These are phyloP conservation scores for Dalbergia cultrata DNA, from an alignment of 306 rosid genomes.

Conservation along the genomic window DNA sequence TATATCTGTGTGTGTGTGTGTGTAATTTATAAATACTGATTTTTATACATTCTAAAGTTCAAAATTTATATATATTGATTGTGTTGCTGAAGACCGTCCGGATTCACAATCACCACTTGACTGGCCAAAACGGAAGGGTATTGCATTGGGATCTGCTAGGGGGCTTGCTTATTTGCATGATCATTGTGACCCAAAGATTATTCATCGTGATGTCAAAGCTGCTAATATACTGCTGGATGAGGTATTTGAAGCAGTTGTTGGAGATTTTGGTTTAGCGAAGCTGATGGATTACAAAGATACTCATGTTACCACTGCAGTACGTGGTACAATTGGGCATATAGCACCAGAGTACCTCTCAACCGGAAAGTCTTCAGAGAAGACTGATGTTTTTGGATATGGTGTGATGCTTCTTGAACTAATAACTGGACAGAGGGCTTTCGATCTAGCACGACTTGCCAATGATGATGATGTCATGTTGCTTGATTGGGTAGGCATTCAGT, in stretches of 20 bases:
- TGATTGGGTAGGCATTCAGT: slow-evolving; percentile 40
- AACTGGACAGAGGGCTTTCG: slow-evolving; percentile 31
- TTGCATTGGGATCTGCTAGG: slow-evolving; percentile 39
- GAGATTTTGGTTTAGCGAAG: slow-evolving; percentile 45
- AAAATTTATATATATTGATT: background rate
- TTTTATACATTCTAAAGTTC: too few species aligned
- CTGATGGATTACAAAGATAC: slow-evolving; percentile 35
- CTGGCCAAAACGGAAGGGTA: slow-evolving; percentile 25
- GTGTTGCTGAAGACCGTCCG: slow-evolving; percentile 18
- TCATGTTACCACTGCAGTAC: slow-evolving; percentile 39
- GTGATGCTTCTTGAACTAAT: slow-evolving; percentile 47
- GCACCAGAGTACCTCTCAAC: slow-evolving; percentile 44
- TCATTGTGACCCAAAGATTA: slow-evolving; percentile 26
- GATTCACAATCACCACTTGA: slow-evolving; percentile 12
- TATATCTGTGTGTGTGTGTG: too few species aligned
- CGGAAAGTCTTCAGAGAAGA: slow-evolving; percentile 38
- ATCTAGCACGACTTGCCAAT: slow-evolving; percentile 30
- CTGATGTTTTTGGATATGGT: slow-evolving; percentile 42
- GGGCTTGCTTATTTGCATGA: slow-evolving; percentile 49
- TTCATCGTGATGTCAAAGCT: slow-evolving; percentile 44
- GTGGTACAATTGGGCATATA: slow-evolving; percentile 41
- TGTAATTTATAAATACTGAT: too few species aligned
- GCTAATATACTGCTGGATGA: slow-evolving; percentile 43
- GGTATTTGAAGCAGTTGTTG: slow-evolving; percentile 42
- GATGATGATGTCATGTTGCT: slow-evolving; percentile 42